phyloP scores from a whole-genome alignment of 441 rosid species.

The Adansonia rubrostipa region DNA sequence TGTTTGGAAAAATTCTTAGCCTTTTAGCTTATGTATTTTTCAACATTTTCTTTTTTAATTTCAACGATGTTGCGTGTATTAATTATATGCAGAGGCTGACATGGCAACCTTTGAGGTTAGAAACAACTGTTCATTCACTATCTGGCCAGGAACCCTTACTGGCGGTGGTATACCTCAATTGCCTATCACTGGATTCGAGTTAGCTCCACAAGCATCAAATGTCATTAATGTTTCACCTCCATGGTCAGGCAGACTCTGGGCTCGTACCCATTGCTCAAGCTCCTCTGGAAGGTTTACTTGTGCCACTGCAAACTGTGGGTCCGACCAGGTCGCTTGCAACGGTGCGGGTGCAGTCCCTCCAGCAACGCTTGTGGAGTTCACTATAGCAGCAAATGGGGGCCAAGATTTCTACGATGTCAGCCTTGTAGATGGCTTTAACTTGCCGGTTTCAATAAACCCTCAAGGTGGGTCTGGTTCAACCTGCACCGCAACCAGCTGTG shows the following conservation, averaged over 20 bases:
- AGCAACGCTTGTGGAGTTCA: slow-evolving; percentile 38
- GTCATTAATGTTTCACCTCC: slow-evolving; percentile 13
- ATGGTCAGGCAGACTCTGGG: slow-evolving; percentile 46
- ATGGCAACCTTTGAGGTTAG: slow-evolving; percentile 30
- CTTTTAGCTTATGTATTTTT: neutral
- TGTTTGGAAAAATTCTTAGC: neutral
- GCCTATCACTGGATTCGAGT: slow-evolving; percentile 36
- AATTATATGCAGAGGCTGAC: slow-evolving; percentile 18
- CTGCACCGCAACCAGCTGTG: slow-evolving; percentile 38
- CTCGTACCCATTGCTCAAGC: slow-evolving; percentile 37
- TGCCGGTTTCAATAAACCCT: slow-evolving; percentile 40
- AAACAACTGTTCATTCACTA: slow-evolving; percentile 33
- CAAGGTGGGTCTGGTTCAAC: slow-evolving; percentile 25
- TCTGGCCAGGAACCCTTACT: slow-evolving; percentile 41
- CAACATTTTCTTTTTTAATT: neutral
- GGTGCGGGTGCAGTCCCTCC: slow-evolving; percentile 36
- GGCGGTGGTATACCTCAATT: slow-evolving; percentile 21
- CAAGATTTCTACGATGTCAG: slow-evolving; percentile 42
- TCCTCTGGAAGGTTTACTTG: slow-evolving; percentile 27
- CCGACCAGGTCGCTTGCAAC: slow-evolving; percentile 37
- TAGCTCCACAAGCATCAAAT: slow-evolving; percentile 24
- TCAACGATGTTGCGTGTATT: neutral
- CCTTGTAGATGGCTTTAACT: slow-evolving; percentile 51
- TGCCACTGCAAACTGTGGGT: slow-evolving; percentile 43
- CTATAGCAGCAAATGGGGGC: slow-evolving; percentile 25